Conservation (phyloP, 2,329 filamentous ascomycete genomes). For the Stagonosporopsis tanaceti region DNA sequence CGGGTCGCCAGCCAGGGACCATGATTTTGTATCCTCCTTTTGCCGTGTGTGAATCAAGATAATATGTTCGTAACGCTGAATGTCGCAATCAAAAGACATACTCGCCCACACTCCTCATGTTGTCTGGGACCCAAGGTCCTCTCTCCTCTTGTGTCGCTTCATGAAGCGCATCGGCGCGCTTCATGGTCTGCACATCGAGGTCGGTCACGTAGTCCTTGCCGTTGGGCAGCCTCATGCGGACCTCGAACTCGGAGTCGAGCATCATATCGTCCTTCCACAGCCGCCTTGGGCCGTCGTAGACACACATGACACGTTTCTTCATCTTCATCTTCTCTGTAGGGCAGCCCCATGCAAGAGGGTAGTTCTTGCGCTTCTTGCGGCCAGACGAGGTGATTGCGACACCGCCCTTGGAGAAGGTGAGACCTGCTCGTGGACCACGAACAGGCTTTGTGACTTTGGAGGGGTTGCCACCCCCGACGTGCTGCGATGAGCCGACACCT, state of each 20-base stretch:
- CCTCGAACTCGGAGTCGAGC: constrained; percentile 93
- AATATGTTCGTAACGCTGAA: constrained; percentile 9
- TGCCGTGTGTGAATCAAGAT: constrained; percentile 7
- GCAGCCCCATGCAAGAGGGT: constrained; percentile 93
- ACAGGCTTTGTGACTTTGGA: constrained; percentile 51
- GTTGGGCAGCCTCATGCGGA: constrained; percentile 75
- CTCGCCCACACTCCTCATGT: constrained; percentile 54
- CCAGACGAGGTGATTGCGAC: constrained; percentile 66
- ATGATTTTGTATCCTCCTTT: constrained; percentile 20
- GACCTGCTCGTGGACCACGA: constrained; percentile 60
- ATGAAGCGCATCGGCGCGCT: constrained; percentile 84
- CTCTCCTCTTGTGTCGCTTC: constrained; percentile 85
- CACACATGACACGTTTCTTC: constrained; percentile 94
- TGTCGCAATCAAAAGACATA: constrained; percentile 13
- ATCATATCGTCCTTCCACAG: constrained; percentile 99
- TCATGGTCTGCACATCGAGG: constrained; percentile 87
- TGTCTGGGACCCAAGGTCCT: constrained; percentile 81
- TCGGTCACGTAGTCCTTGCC: constrained; percentile 88
- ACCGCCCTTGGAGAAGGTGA: constrained; percentile 81
- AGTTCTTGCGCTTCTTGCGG: constrained; percentile 91
- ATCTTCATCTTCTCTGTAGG: constrained; percentile 94
- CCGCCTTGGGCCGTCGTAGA: constrained; percentile 86
- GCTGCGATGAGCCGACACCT: constrained; percentile 52
- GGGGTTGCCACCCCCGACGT: constrained; percentile 46
- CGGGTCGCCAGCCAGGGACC: constrained; percentile 26